Conservation (phyloP, 129 eudicot genomes). For the Flaveria trinervia region DNA sequence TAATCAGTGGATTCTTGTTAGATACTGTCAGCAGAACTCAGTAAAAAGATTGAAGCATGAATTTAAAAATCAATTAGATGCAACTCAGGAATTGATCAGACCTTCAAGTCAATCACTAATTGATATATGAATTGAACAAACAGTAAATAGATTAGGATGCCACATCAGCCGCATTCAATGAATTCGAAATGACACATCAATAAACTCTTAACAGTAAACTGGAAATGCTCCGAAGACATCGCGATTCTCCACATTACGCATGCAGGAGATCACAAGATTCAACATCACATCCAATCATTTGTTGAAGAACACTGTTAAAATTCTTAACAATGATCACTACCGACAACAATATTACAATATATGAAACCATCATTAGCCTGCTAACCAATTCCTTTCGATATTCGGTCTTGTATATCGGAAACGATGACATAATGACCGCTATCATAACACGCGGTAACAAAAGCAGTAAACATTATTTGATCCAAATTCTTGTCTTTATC, state of each 20-base stretch:
- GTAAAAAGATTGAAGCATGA: no score
- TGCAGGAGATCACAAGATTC: not conserved
- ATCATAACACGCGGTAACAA: constrained; percentile 77
- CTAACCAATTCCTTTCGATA: constrained; percentile 54
- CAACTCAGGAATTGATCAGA: no score
- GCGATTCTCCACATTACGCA: constrained; percentile 8
- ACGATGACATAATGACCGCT: constrained; percentile 68
- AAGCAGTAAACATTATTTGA: constrained; percentile 70
- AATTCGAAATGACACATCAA: not conserved
- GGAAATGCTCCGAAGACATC: not conserved
- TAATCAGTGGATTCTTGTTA: no score
- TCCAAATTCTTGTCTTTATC: constrained; percentile 62
- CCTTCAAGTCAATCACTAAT: no score
- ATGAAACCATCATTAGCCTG: constrained; percentile 10
- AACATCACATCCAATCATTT: not conserved
- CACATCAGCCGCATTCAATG: not conserved
- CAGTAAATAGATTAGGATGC: not conserved
- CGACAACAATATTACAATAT: constrained; percentile 16
- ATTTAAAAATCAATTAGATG: no score
- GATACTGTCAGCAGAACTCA: no score
- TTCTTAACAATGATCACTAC: not conserved
- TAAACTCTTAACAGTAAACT: not conserved
- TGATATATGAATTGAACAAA: no score
- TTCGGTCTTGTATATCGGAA: constrained; percentile 67
- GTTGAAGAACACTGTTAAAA: not conserved